Conservation (phyloP, 2,329 filamentous ascomycete species). For the Penicillium sp. region DNA sequence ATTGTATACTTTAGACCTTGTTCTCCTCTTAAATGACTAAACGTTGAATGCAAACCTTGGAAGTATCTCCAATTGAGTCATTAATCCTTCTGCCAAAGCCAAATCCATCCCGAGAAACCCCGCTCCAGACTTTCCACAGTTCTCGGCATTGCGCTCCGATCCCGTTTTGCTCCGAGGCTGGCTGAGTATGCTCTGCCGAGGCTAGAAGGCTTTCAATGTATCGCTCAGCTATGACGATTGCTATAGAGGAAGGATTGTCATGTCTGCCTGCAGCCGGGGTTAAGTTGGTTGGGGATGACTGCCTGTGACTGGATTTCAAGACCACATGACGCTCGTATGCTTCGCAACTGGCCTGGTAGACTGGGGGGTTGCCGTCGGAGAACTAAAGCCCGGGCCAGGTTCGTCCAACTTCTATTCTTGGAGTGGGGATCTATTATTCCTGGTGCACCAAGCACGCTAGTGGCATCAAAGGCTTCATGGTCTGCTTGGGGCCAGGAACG, state of each 20-base stretch:
- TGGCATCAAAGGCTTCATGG: not conserved
- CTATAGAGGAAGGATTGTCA: not conserved
- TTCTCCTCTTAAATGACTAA: not conserved
- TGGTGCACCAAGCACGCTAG: not conserved
- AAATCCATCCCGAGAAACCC: not conserved
- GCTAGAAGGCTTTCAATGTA: slow-evolving; percentile 3
- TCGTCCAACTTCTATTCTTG: slow-evolving; percentile 1
- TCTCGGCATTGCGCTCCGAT: slow-evolving; percentile 3
- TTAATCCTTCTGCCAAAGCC: not conserved
- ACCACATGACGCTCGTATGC: slow-evolving; percentile 16
- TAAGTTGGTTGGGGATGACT: not conserved
- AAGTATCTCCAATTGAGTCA: not conserved
- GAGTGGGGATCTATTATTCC: not conserved
- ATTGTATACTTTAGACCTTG: not conserved
- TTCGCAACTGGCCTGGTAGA: slow-evolving; percentile 15
- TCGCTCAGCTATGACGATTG: slow-evolving; percentile 1
- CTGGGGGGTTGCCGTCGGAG: slow-evolving; percentile 9
- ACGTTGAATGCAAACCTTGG: not conserved
- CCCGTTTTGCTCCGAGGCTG: slow-evolving; percentile 20
- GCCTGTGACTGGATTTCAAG: slow-evolving; percentile 4
- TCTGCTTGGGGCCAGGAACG: not conserved
- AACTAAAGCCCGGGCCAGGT: slow-evolving; percentile 13
- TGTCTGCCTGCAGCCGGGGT: not conserved
- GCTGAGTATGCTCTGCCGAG: slow-evolving; percentile 3
- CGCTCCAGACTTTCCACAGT: slow-evolving; percentile 1